These are phyloP conservation scores for Xylaria sp. DNA, from an alignment of 495 filamentous ascomycete genomes.

Conservation along the genomic window DNA sequence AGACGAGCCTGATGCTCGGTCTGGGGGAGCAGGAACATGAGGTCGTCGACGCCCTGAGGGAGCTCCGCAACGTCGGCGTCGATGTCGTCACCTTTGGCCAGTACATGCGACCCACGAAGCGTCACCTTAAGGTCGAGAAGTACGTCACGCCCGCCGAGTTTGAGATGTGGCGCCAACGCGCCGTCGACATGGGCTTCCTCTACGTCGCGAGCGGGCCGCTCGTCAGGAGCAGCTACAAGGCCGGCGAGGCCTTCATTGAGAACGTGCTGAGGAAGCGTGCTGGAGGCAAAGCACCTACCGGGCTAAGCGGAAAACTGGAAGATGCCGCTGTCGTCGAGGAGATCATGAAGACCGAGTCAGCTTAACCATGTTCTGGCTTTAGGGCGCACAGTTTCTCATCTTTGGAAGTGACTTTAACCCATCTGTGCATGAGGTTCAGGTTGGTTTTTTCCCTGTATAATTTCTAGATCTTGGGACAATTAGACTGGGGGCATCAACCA, in stretches of 20 bases:
- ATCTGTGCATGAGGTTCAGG: neutral
- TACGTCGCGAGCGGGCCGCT: slow-evolving; percentile 94
- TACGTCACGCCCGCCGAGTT: slow-evolving; percentile 92
- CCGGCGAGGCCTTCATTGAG: slow-evolving; percentile 97
- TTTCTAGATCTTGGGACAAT: neutral
- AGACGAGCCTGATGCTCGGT: slow-evolving; percentile 97
- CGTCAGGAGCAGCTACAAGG: slow-evolving; percentile 94
- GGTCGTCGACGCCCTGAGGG: slow-evolving; percentile 78
- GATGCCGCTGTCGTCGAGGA: slow-evolving; percentile 36
- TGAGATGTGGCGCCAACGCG: slow-evolving; percentile 87
- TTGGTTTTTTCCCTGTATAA: slow-evolving; percentile 10
- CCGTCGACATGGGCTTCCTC: slow-evolving; percentile 93
- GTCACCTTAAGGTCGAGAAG: slow-evolving; percentile 93
- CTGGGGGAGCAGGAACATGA: slow-evolving; percentile 93
- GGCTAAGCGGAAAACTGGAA: slow-evolving; percentile 31
- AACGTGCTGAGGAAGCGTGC: slow-evolving; percentile 92
- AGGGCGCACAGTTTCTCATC: neutral
- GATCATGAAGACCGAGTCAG: slow-evolving; percentile 24
- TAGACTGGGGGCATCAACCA: slow-evolving; percentile 4
- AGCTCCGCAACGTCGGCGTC: slow-evolving; percentile 78
- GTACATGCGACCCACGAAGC: slow-evolving; percentile 98
- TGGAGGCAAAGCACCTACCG: slow-evolving; percentile 44
- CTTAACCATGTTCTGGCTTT: neutral
- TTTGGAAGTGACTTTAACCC: neutral
- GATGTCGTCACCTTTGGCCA: slow-evolving; percentile 98